Percentiles rank a stretch among this genome's conserved stretches.
Evolutionary conservation across 805 yeast species (phyloP).

Genomic region (Scheffersomyces amazonensis): DNA sequence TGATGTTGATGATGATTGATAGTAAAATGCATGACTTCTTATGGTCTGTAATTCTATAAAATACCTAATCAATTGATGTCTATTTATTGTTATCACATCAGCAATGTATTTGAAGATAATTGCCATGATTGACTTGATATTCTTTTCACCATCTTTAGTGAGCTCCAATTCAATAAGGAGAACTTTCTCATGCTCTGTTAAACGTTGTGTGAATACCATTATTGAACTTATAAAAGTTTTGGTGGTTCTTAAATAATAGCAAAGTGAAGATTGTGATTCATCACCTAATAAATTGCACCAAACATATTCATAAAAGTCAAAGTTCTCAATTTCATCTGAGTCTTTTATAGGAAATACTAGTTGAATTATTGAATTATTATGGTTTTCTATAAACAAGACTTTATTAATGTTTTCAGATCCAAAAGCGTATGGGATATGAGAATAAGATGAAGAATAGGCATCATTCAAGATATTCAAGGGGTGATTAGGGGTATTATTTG

Average conservation of each 20-base stretch:
- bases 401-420: not conserved
- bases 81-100: constrained; percentile 1
- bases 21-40: constrained; percentile 15
- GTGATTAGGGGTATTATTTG: constrained; percentile 1
- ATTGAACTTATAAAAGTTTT: constrained; percentile 35
- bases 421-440: not conserved
- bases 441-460: not conserved
- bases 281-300: constrained; percentile 66
- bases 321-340: constrained; percentile 1
- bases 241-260: constrained; percentile 28
- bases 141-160: constrained; percentile 44
- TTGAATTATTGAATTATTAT: constrained; percentile 36
- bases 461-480: not conserved
- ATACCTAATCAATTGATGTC: not conserved
- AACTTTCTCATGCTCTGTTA: constrained; percentile 33
- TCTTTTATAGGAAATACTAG: constrained; percentile 42
- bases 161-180: constrained; percentile 50
- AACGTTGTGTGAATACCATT: constrained; percentile 39
- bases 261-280: constrained; percentile 53
- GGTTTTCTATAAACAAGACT: constrained; percentile 38
- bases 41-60: constrained; percentile 15
- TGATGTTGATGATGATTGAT: constrained; percentile 32
- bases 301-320: constrained; percentile 27
- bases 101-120: constrained; percentile 29
- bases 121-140: constrained; percentile 29